Conservation (phyloP, 768 basidiomycete species). For the Lactifluus subvellereus region DNA sequence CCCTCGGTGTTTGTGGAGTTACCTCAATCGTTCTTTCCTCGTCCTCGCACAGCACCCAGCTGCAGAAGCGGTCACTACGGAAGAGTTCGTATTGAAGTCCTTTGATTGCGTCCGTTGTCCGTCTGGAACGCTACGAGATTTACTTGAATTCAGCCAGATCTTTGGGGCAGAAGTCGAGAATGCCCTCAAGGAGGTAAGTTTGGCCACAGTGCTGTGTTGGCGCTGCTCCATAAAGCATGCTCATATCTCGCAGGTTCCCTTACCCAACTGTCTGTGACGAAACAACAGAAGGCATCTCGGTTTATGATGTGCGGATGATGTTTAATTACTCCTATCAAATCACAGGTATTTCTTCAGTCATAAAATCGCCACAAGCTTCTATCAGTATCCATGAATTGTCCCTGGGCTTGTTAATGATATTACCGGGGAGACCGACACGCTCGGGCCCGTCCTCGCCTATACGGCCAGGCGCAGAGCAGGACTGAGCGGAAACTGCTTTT, state of each 20-base stretch:
- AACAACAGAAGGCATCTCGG: too few relatives aligned
- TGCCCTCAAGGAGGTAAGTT: background rate
- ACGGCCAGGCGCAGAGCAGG: too few relatives aligned
- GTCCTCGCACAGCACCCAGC: slow-evolving; percentile 1
- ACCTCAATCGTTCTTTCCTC: background rate
- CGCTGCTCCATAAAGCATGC: background rate
- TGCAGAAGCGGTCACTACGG: background rate
- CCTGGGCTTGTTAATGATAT: too few relatives aligned
- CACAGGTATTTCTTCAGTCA: too few relatives aligned
- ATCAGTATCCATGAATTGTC: too few relatives aligned
- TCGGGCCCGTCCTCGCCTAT: too few relatives aligned
- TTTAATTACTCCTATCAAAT: too few relatives aligned
- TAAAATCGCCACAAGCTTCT: too few relatives aligned
- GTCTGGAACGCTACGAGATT: background rate
- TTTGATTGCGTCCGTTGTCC: background rate
- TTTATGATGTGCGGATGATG: too few relatives aligned
- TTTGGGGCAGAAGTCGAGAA: background rate
- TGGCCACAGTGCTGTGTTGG: background rate
- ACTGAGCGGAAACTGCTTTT: too few relatives aligned
- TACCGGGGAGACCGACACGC: too few relatives aligned
- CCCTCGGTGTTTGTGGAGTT: background rate
- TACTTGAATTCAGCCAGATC: background rate
- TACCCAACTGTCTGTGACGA: background rate
- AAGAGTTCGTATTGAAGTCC: background rate
- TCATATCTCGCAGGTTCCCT: background rate